phyloP scores from a whole-genome alignment of 1,284 basidiomycete species.

The Fomitopsis betulina region DNA sequence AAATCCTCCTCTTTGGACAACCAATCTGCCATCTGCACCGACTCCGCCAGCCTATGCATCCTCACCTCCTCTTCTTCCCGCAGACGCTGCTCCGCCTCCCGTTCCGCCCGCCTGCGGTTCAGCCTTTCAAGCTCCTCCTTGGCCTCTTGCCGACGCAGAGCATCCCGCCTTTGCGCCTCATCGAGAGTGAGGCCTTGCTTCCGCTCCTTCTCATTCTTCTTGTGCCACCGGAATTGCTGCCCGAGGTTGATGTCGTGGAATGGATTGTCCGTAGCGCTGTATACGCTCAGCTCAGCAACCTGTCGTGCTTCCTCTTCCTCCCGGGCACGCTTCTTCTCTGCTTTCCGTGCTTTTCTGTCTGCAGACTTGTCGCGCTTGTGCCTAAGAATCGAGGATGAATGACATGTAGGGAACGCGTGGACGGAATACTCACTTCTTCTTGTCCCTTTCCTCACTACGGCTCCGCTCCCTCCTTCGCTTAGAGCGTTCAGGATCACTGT shows the following conservation, averaged over 20 bases:
- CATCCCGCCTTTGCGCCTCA: slow-evolving; percentile 82
- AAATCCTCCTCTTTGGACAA: slow-evolving; percentile 96
- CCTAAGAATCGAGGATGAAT: slow-evolving; percentile 32
- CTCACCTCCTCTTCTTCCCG: slow-evolving; percentile 91
- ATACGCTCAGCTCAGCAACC: slow-evolving; percentile 86
- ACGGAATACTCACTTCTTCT: slow-evolving; percentile 51
- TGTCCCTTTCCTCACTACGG: slow-evolving; percentile 31
- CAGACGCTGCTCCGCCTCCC: slow-evolving; percentile 84
- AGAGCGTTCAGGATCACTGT: slow-evolving; percentile 31
- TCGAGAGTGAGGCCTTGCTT: slow-evolving; percentile 81
- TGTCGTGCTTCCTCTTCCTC: slow-evolving; percentile 87
- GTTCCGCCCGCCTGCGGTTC: slow-evolving; percentile 85
- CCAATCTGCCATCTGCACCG: slow-evolving; percentile 98
- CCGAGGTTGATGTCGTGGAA: slow-evolving; percentile 96
- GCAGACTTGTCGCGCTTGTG: slow-evolving; percentile 78
- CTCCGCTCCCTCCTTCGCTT: slow-evolving; percentile 39
- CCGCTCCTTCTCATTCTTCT: slow-evolving; percentile 94
- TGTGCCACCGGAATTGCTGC: slow-evolving; percentile 97
- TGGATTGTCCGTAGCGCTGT: slow-evolving; percentile 93
- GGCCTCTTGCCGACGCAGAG: slow-evolving; percentile 80
- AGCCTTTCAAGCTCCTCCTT: slow-evolving; percentile 93
- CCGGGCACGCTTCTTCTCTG: slow-evolving; percentile 73
- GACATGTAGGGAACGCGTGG: background rate
- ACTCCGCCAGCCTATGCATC: slow-evolving; percentile 87
- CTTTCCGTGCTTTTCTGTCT: slow-evolving; percentile 74